These are phyloP conservation scores for Ustilago tritici DNA, from an alignment of 1,284 basidiomycete species.

Conservation along the genomic window DNA sequence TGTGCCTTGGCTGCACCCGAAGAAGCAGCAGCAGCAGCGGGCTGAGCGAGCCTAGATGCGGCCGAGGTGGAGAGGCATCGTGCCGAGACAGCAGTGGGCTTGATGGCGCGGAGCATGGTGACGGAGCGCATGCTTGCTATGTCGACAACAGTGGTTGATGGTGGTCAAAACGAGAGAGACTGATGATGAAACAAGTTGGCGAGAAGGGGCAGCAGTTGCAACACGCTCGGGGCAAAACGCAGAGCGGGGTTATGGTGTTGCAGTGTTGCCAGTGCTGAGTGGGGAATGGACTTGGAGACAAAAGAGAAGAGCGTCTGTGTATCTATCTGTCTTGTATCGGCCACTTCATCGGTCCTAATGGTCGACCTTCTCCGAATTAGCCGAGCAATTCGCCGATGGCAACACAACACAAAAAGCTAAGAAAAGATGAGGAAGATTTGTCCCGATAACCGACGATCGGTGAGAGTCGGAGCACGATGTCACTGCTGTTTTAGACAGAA, in stretches of 20 bases:
- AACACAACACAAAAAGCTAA: too few relatives aligned
- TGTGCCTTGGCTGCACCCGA: slow-evolving; percentile 24
- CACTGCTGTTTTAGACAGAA: too few relatives aligned
- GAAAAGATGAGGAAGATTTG: too few relatives aligned
- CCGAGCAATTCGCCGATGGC: slow-evolving; percentile 8
- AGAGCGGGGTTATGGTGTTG: slow-evolving; percentile 19
- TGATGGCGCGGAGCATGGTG: slow-evolving; percentile 31
- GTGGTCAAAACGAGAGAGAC: neutral
- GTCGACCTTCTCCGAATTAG: slow-evolving; percentile 7
- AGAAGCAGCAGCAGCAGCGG: slow-evolving; percentile 38
- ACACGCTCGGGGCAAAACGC: neutral
- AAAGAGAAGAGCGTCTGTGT: neutral
- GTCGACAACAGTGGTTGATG: slow-evolving; percentile 3
- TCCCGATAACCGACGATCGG: too few relatives aligned
- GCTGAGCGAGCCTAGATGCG: slow-evolving; percentile 29
- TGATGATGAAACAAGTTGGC: neutral
- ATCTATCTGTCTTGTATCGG: neutral
- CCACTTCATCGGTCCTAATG: slow-evolving; percentile 30
- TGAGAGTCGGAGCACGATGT: too few relatives aligned
- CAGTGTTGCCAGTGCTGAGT: neutral
- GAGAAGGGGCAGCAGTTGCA: neutral
- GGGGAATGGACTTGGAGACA: slow-evolving; percentile 1
- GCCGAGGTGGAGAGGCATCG: slow-evolving; percentile 45
- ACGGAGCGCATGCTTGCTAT: slow-evolving; percentile 25
- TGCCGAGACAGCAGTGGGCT: slow-evolving; percentile 24